Base-by-base conservation (phyloP, 306 rosid genomes). In the Glycine soja region DNA sequence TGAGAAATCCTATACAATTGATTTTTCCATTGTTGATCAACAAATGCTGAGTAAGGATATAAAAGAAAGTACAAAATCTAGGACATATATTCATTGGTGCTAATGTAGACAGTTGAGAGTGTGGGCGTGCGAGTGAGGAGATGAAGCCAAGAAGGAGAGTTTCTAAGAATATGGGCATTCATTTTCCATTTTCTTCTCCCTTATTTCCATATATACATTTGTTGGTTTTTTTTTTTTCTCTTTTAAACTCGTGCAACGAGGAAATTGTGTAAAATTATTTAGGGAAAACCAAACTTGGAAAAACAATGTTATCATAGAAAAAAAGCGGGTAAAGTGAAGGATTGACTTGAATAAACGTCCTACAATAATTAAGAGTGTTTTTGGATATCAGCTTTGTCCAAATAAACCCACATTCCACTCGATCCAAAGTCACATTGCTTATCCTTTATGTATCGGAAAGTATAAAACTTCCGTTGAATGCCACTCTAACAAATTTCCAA, bases 231-330 rank as follows among this genome's bases (percentile, higher is more conserved):
- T 10, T 10, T 16, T 3, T 5, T 7, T 16, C 8, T 11, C 8
- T 10, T 16, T n/a, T 57, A 57, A 57, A 57, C 63, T 57, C 13
- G 2, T 57, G 63, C 63, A 57, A 16, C 18, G 32, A 58, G 36
- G 64, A 42, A 75, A 48, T 32, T 61, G 32, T 34, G 72, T 56
- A 63, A n/a, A 58, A 18, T 58, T 58, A n/a, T 58, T 10, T 61
- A 36, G 59, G 81, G 46, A 38, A 52, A 65, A 66, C 43, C 43
- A 16, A 77, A 51, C 81, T 51, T 10, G 3, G 15, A 19, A 11
- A 84, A 89, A 91, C 40, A 86, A 73, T 82, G 81, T 83, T 81
- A 68, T 19, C 75, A 63, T 87, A 84, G 5, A 6, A 16, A 14
- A 83, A 83, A 61, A 34, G 12, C 57, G 1, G 14, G 71, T 7